Evolutionary conservation across 306 rosid species (phyloP).

Genomic region (Prunus dulcis): DNA sequence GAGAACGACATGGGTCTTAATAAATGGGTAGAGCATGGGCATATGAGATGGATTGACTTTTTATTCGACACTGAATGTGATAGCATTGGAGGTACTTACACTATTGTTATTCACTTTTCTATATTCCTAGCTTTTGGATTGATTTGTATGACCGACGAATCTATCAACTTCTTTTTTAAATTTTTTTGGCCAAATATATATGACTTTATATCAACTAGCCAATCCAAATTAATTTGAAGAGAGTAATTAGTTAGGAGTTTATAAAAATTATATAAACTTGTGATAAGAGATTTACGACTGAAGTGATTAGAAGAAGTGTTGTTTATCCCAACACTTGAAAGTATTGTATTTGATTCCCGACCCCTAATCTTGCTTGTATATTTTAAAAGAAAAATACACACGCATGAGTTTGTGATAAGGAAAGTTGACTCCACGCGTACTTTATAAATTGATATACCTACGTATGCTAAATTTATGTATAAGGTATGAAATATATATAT

Average conservation of each 20-base stretch:
- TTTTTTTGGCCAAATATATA: neutral
- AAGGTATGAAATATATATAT: neutral
- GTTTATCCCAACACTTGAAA: no score
- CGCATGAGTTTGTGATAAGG: no score
- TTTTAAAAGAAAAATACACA: no score
- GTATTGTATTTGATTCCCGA: no score
- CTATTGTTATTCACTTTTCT: neutral
- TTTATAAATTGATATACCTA: neutral
- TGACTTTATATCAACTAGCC: neutral
- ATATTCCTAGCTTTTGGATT: slow-evolving; percentile 16
- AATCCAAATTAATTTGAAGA: no score
- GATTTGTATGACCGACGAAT: neutral
- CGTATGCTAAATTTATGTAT: neutral
- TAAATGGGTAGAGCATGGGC: neutral
- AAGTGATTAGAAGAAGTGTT: no score
- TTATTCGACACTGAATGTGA: neutral
- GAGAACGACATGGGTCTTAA: neutral
- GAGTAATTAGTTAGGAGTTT: no score
- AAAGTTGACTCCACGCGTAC: no score
- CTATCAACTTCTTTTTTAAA: neutral
- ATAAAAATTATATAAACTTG: no score
- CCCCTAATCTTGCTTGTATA: no score
- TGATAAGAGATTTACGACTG: no score
- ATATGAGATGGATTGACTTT: neutral
- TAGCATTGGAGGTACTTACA: neutral